phyloP scores from a whole-genome alignment of 805 yeast genomes.

The Zygoascus tannicola region DNA sequence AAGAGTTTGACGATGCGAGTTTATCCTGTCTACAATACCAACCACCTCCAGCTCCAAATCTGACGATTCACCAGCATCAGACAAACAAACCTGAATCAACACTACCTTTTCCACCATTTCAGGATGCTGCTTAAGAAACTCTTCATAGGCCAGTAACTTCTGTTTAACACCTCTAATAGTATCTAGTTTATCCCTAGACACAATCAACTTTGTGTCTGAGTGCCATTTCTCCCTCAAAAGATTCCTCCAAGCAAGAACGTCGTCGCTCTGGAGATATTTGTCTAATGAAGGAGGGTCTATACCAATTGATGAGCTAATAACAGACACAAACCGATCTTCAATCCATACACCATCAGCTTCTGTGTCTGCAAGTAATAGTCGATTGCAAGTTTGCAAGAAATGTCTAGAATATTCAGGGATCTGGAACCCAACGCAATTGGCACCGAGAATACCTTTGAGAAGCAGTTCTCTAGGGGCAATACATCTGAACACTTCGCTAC shows the following conservation, averaged over 20 bases:
- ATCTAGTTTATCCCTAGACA: slow-evolving; percentile 84
- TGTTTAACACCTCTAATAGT: slow-evolving; percentile 80
- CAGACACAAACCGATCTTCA: slow-evolving; percentile 25
- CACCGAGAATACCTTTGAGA: slow-evolving; percentile 77
- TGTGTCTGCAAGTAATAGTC: slow-evolving; percentile 78
- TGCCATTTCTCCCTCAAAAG: slow-evolving; percentile 74
- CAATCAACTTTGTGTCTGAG: slow-evolving; percentile 45
- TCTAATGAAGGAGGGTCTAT: slow-evolving; percentile 39
- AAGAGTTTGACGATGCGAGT: slow-evolving; percentile 67
- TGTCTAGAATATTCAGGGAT: slow-evolving; percentile 90
- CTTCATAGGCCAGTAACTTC: slow-evolving; percentile 79
- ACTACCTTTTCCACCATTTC: slow-evolving; percentile 59
- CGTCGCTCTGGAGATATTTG: slow-evolving; percentile 35
- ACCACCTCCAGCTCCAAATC: slow-evolving; percentile 66
- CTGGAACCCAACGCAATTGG: slow-evolving; percentile 82
- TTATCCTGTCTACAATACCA: slow-evolving; percentile 76
- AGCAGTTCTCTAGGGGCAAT: slow-evolving; percentile 76
- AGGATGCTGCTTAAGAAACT: slow-evolving; percentile 64
- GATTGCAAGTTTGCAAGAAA: slow-evolving; percentile 80
- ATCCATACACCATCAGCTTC: slow-evolving; percentile 79
- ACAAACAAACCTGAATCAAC: slow-evolving; percentile 54
- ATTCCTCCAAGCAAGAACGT: slow-evolving; percentile 26
- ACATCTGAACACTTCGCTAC: slow-evolving; percentile 90
- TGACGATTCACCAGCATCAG: slow-evolving; percentile 31
- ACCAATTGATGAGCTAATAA: slow-evolving; percentile 32